Conservation (phyloP, 2,329 filamentous ascomycete species). For the Thelonectria olida region DNA sequence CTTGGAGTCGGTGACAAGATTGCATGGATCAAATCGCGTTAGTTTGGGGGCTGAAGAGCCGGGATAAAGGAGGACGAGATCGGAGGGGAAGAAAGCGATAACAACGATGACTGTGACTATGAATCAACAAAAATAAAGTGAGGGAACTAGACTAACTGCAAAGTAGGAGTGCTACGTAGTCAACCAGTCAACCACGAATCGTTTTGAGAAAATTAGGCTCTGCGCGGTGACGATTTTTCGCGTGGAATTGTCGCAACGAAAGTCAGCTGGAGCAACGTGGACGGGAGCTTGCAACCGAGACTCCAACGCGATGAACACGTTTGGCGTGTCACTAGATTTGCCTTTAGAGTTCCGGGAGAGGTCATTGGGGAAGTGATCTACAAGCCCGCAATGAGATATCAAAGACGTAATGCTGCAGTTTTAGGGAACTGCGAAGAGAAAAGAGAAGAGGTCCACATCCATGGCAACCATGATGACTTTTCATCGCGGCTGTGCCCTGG, state of each 20-base stretch:
- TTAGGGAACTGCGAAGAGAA: not conserved
- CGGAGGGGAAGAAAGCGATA: not conserved
- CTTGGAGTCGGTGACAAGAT: constrained; percentile 17
- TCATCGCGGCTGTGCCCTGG: too few relatives aligned
- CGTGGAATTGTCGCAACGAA: not conserved
- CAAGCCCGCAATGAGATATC: not conserved
- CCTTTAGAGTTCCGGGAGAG: not conserved
- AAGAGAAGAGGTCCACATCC: too few relatives aligned
- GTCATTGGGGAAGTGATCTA: not conserved
- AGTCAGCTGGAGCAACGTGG: constrained; percentile 22
- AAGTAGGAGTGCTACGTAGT: too few relatives aligned
- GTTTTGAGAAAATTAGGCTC: constrained; percentile 14
- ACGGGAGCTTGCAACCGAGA: constrained; percentile 22
- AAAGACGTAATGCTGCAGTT: constrained; percentile 1
- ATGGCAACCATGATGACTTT: too few relatives aligned
- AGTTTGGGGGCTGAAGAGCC: constrained; percentile 11
- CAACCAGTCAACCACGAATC: not conserved
- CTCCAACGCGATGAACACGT: constrained; percentile 14
- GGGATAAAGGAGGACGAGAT: not conserved
- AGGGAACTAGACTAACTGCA: constrained; percentile 1
- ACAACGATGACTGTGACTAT: too few relatives aligned
- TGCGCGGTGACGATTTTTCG: constrained; percentile 14
- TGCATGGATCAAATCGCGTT: constrained; percentile 17
- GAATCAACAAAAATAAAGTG: not conserved
- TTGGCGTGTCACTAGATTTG: not conserved